Percentiles rank a stretch among this genome's conserved stretches.
phyloP scores from a whole-genome alignment of 2,329 filamentous ascomycete species.

The Massarina eburnea region DNA sequence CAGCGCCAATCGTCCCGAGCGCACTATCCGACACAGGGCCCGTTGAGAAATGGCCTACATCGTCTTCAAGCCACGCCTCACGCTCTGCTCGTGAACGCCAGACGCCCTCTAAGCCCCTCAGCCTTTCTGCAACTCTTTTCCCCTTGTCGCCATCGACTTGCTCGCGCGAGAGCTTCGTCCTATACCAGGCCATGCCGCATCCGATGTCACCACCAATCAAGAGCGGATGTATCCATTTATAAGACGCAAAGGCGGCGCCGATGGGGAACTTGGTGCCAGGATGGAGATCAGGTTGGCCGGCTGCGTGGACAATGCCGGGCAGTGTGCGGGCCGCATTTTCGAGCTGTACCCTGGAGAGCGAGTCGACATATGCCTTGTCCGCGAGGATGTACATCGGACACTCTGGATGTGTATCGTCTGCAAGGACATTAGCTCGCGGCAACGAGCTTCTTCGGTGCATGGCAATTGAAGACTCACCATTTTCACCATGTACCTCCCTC shows the following conservation, averaged over 20 bases:
- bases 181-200: slow-evolving; percentile 45
- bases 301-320: slow-evolving; percentile 38
- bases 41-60: slow-evolving; percentile 20
- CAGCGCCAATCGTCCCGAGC: slow-evolving; percentile 43
- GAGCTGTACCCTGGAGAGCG: slow-evolving; percentile 33
- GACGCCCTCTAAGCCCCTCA: slow-evolving; percentile 39
- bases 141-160: slow-evolving; percentile 39
- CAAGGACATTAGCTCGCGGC: neutral
- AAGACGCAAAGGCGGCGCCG: slow-evolving; percentile 39
- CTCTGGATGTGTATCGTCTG: slow-evolving; percentile 18
- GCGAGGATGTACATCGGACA: slow-evolving; percentile 28
- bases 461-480: slow-evolving; percentile 15
- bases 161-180: slow-evolving; percentile 29
- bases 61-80: slow-evolving; percentile 31
- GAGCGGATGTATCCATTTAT: slow-evolving; percentile 41
- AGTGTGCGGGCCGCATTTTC: slow-evolving; percentile 33
- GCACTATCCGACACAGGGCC: slow-evolving; percentile 35
- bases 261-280: slow-evolving; percentile 43
- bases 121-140: slow-evolving; percentile 37
- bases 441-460: neutral
- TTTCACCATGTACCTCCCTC: slow-evolving; percentile 16
- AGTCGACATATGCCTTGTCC: slow-evolving; percentile 29
- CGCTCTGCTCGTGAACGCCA: slow-evolving; percentile 31
- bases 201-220: slow-evolving; percentile 45
- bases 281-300: slow-evolving; percentile 42